Percentiles rank a stretch among this genome's conserved stretches.
Evolutionary conservation across 164 flowering plant species (phyloP).

Genomic region (Umbellularia californica): DNA sequence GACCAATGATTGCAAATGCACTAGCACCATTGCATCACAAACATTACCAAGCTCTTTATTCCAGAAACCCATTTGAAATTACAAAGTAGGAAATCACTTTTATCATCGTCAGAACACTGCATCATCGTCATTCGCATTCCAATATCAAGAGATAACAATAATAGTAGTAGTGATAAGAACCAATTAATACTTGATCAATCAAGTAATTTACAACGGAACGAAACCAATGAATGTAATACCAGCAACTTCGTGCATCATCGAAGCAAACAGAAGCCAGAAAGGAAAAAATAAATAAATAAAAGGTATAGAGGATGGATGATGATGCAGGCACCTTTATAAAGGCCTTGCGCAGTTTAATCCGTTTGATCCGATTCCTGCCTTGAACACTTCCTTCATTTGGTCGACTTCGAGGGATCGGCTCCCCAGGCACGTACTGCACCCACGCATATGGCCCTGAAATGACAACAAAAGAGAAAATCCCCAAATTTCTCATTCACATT

Average conservation of each 20-base stretch:
- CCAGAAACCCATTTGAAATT: too few relatives aligned
- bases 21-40: not conserved
- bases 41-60: not conserved
- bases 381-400: slow-evolving; percentile 85
- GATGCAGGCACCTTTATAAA: slow-evolving; percentile 50
- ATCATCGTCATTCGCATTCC: not conserved
- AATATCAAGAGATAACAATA: too few relatives aligned
- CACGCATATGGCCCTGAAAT: slow-evolving; percentile 78
- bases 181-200: too few relatives aligned
- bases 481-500: not conserved
- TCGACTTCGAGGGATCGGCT: slow-evolving; percentile 49
- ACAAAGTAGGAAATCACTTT: too few relatives aligned
- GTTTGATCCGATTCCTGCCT: slow-evolving; percentile 74
- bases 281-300: not conserved
- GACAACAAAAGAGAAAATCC: not conserved
- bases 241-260: not conserved
- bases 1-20: not conserved
- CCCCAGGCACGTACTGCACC: slow-evolving; percentile 60
- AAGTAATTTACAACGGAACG: too few relatives aligned
- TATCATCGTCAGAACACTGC: not conserved
- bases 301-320: too few relatives aligned
- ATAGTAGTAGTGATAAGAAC: too few relatives aligned
- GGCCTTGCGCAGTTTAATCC: slow-evolving; percentile 50
- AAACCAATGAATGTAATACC: not conserved
- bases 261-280: not conserved